Evolutionary conservation across 2,329 filamentous ascomycete genomes (phyloP), one percentile per base, ranked within the genome.

Genomic region (Mycosphaerelloides madeirae): DNA sequence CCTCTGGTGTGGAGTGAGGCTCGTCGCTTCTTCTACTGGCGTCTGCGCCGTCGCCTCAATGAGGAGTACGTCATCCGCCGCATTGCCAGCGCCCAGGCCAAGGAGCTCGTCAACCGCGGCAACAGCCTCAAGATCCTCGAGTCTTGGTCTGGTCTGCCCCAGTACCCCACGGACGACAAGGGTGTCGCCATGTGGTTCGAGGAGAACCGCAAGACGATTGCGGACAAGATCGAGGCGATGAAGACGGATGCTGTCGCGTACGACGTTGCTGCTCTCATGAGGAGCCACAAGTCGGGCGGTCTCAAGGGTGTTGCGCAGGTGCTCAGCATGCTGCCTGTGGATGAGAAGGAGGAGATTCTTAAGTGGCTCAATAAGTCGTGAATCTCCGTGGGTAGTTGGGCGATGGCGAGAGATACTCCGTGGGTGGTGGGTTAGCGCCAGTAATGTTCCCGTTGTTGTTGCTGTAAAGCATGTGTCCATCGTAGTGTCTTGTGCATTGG

Each of bases 11-110:
- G 91, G 93, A 77, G 80, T 66, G 85, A 95, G 59, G 84, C 91
- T 8, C 84, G 93, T 55, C 85, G 91, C 64, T 97, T 93, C 87
- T 97, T 98, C 78, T 98, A 97, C 85, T 98, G 94, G 93, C 91
- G 93, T 70, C 84, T 96, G 52, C 90, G 94, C 69, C 86, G 93
- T 66, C 83, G 93, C 72, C 78, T 98, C 65, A 97, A 94, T 70
- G 93, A 98, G 74, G 93, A 98, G 73, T 87, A 94, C 69, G 88
- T 98, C 59, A 78, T 98, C 67, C 93, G 90, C 74, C 88, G 88
- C 71, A 87, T 98, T 79, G 75, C 70, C 2, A 56, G 64, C 31
- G 64, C 68, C 6, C 66, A 70, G 59, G 67, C 74, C 29, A 67
- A 68, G 63, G 56, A 66, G 63, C 54, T 75, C 49, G 54, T 67